Conservation (phyloP, 2,329 filamentous ascomycete species). For the Pseudocercospora cruenta region DNA sequence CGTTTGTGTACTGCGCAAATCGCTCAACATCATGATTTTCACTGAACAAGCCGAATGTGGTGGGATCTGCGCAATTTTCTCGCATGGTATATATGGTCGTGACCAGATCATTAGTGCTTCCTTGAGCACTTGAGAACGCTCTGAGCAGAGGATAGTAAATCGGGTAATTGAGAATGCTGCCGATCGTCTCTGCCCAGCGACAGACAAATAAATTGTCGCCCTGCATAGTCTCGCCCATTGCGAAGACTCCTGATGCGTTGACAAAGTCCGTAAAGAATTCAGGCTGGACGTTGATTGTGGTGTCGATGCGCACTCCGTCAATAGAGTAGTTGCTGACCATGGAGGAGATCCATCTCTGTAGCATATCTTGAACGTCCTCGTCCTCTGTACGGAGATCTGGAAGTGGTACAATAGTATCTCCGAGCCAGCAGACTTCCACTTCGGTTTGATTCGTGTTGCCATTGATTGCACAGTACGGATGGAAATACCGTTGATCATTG, state of each 20-base stretch:
- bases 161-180: constrained; percentile 45
- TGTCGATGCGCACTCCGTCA: constrained; percentile 47
- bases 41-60: constrained; percentile 43
- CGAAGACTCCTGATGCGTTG: constrained; percentile 41
- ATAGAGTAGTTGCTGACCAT: constrained; percentile 50
- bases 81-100: constrained; percentile 40
- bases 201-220: constrained; percentile 40
- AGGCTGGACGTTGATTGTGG: constrained; percentile 43
- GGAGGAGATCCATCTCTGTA: constrained; percentile 46
- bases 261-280: constrained; percentile 43
- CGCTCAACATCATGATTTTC: constrained; percentile 49
- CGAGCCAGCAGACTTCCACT: constrained; percentile 56
- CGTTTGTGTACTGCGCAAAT: constrained; percentile 43
- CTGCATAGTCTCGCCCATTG: constrained; percentile 43
- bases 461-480: constrained; percentile 61
- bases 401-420: constrained; percentile 51
- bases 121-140: constrained; percentile 42
- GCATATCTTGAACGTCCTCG: constrained; percentile 44
- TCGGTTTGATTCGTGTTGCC: constrained; percentile 50
- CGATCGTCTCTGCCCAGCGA: constrained; percentile 41
- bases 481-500: constrained; percentile 62
- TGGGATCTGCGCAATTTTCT: constrained; percentile 42
- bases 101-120: constrained; percentile 45
- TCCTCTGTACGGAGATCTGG: constrained; percentile 54
- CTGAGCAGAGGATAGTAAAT: constrained; percentile 44